Conservation (phyloP, 352 stramenopile genomes). For the Globisporangium echinulatum region DNA sequence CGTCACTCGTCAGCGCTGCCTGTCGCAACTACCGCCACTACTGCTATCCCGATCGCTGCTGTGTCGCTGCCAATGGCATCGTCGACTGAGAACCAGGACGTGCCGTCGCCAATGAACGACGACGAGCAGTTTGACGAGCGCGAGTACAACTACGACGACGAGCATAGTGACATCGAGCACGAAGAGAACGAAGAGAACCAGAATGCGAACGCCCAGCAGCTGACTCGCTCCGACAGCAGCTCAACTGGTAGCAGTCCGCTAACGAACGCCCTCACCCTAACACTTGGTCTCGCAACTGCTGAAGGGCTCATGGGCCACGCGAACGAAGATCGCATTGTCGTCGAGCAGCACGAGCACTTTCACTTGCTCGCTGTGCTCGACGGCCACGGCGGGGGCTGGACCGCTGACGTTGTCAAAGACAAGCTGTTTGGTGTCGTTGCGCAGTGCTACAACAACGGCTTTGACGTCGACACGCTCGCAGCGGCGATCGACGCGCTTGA, state of each 20-base stretch:
- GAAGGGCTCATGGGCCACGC: slow-evolving; percentile 49
- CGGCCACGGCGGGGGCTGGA: slow-evolving; percentile 56
- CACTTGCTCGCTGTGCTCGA: slow-evolving; percentile 69
- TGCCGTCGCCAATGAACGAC: neutral
- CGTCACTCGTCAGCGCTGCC: slow-evolving; percentile 3
- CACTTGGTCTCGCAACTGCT: slow-evolving; percentile 32
- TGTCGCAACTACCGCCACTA: neutral
- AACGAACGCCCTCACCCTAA: slow-evolving; percentile 33
- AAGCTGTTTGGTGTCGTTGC: slow-evolving; percentile 41
- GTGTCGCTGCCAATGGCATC: neutral
- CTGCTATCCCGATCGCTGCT: too few species aligned
- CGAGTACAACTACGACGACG: slow-evolving; percentile 4
- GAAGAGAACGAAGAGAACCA: slow-evolving; percentile 13
- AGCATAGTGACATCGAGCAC: neutral
- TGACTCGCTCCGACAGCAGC: neutral
- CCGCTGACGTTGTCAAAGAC: slow-evolving; percentile 49
- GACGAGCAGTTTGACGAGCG: slow-evolving; percentile 12
- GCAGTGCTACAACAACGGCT: slow-evolving; percentile 30
- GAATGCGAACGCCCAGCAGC: neutral
- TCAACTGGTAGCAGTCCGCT: neutral
- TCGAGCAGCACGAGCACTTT: slow-evolving; percentile 47
- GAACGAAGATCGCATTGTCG: slow-evolving; percentile 62
- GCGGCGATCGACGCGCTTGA: slow-evolving; percentile 45
- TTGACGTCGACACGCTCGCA: slow-evolving; percentile 23
- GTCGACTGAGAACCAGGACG: neutral